Evolutionary conservation across 352 stramenopile genomes (phyloP).

Genomic region (Nannochloropsis limnetica): DNA sequence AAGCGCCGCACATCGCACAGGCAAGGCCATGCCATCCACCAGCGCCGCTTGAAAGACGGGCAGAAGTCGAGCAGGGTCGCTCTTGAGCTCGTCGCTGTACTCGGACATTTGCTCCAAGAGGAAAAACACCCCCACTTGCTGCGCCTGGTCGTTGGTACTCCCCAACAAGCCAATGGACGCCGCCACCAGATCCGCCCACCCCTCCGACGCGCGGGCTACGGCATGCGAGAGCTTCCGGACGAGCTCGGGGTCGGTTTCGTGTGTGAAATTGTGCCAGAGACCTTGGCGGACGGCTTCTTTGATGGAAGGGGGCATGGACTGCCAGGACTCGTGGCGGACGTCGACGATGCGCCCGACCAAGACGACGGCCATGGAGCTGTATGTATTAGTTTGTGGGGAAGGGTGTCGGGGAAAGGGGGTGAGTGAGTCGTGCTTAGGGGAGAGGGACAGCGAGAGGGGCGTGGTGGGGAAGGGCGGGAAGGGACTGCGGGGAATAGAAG

Average conservation of each 20-base stretch:
- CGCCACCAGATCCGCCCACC: neutral
- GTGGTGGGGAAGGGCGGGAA: neutral
- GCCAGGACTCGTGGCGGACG: neutral
- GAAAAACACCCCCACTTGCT: conserved; percentile 6
- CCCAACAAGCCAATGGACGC: neutral
- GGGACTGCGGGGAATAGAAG: neutral
- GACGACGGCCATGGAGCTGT: neutral
- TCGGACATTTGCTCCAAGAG: conserved; percentile 7
- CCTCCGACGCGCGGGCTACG: neutral
- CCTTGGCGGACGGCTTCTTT: neutral
- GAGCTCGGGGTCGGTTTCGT: neutral
- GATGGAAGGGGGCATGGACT: neutral
- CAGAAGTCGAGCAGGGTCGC: neutral
- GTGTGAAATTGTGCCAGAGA: conserved; percentile 4
- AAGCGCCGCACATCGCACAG: neutral
- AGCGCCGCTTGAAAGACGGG: neutral
- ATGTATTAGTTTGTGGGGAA: no score
- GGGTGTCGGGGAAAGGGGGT: no score
- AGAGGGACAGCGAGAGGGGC: neutral
- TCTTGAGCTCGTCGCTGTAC: conserved; percentile 13
- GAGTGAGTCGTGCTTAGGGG: neutral
- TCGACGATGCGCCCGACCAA: conserved; percentile 10
- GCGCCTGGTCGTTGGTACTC: neutral
- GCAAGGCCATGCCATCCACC: neutral
- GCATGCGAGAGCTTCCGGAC: neutral